Base-by-base conservation (phyloP, 169 alveolate genomes). In the Plasmodium yoelii region DNA sequence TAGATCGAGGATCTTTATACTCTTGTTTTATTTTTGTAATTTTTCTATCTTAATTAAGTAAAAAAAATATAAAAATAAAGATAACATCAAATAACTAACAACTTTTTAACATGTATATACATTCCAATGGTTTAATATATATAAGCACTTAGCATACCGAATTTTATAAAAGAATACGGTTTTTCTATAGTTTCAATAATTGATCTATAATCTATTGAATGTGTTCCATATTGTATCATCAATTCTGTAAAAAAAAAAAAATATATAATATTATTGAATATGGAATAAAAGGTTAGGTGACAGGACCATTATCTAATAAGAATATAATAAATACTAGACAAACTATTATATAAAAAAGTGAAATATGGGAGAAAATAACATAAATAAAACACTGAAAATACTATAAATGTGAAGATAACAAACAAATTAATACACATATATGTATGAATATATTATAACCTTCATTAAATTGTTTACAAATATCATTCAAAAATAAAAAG, bases 141-240 rank as follows among this genome's bases (percentile, higher is more conserved):
- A 24, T 24, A 18, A 57, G 26, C 19, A 26, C 15, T 24, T 7
- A 2, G n/a, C 93, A 15, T 80, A 94, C 96, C 96, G 55, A 94
- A 94, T 64, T 87, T 84, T 72, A 94, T 94, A 77, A 92, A 94
- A 49, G 93, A 68, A 87, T 94, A 94, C 12, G 96, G 96, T 56
- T 92, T 94, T 46, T 88, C 87, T n/a, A 94, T 91, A 5, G 91
- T 67, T 53, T 73, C 92, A 7, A 94, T 69, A 49, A 84, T 87
- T 19, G 92, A 87, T 55, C 90, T 46, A 77, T 88, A 53, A 47
- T 88, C 91, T 46, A 64, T 73, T 24, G 93, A 88, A 64, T 69
- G 87, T 1, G 88, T 74, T 6, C 94, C 94, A 55, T 87, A 64
- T 71, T 92, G 95, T 22, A 73, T 63, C 73, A 67, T 59, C 15